Base-by-base conservation (phyloP, 768 basidiomycete species). In the Rhizopogon vulgaris region DNA sequence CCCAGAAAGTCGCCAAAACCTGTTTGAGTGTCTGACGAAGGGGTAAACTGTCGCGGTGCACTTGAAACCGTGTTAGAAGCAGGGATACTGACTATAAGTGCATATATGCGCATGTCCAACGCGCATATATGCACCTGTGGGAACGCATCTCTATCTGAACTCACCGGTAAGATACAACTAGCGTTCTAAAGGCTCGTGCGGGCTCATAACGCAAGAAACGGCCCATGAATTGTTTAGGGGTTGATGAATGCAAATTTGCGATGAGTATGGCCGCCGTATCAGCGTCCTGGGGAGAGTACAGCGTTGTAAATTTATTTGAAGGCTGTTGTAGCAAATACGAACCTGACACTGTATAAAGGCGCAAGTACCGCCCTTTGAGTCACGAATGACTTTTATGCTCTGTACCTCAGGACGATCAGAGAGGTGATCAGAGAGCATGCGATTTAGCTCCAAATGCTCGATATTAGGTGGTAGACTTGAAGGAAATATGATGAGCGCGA, bases 271-370 rank as follows among this genome's bases (percentile, higher is more conserved):
- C 71, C 1, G 88, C 86, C 2, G 82, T 72, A 14, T 68, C 63
- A 4, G 83, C 73, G 56, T 82, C 74, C 87, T 90, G 55, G 22
- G 22, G 39, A 36, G 3, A 40, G 24, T 12, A 30, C 25, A 37
- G 14, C 36, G 34, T 58, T 22, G 48, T 36, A 51, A 48, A 40
- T 41, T 41, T 12, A 41, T 10, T 3, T 15, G 12, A 38, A 12
- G 38, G 4, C 22, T 34, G 7, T n/a, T 12, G 17, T 42, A 47
- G 47, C 47, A 51, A 43, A 15, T 40, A 56, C 74, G 40, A 60
- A 89, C 90, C 74, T 88, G 78, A 75, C 88, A 90, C 68, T 91
- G 90, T 22, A 90, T 83, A 64, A 92, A 92, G 52, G 89, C 90
- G 62, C 89, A 91, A 41, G 86, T 79, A 12, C 87, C 84, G 37